These are phyloP conservation scores for Lathyrus oleraceus DNA, from an alignment of 306 rosid genomes.

Conservation along the genomic window DNA sequence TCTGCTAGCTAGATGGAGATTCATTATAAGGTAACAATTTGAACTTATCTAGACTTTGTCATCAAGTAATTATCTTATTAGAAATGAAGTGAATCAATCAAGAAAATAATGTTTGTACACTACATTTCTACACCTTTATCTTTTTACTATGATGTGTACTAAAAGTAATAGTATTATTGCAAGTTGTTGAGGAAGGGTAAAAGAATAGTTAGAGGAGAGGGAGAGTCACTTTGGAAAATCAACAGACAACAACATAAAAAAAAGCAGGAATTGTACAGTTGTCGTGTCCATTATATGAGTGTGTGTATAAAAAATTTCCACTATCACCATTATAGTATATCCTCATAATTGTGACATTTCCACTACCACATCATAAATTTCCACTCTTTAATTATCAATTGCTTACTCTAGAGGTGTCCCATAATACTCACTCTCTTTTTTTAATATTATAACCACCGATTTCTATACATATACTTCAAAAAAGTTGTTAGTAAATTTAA, in stretches of 20 bases:
- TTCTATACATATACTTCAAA: too few species aligned
- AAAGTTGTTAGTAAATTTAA: too few species aligned
- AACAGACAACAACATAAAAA: conserved; percentile 14
- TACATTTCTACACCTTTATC: background rate
- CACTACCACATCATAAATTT: conserved; percentile 11
- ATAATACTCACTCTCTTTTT: too few species aligned
- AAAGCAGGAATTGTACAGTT: conserved; percentile 12
- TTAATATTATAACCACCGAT: too few species aligned
- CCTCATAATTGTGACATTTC: conserved; percentile 22
- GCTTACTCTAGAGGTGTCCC: background rate
- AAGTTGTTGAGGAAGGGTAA: conserved; percentile 8
- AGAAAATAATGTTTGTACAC: background rate
- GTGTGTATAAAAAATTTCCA: conserved; percentile 18
- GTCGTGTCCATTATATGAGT: conserved; percentile 28
- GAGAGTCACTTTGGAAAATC: background rate
- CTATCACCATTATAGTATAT: background rate
- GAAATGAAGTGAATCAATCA: conserved; percentile 23
- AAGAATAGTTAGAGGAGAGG: background rate
- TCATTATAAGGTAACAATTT: background rate
- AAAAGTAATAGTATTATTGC: background rate
- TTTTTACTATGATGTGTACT: background rate
- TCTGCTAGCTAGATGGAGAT: conserved; percentile 31
- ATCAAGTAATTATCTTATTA: background rate
- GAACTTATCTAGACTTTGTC: background rate
- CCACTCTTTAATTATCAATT: conserved; percentile 9